Percentiles rank a stretch among this genome's conserved stretches.
Evolutionary conservation across 805 yeast genomes (phyloP).

Genomic region (Ogataea henricii): DNA sequence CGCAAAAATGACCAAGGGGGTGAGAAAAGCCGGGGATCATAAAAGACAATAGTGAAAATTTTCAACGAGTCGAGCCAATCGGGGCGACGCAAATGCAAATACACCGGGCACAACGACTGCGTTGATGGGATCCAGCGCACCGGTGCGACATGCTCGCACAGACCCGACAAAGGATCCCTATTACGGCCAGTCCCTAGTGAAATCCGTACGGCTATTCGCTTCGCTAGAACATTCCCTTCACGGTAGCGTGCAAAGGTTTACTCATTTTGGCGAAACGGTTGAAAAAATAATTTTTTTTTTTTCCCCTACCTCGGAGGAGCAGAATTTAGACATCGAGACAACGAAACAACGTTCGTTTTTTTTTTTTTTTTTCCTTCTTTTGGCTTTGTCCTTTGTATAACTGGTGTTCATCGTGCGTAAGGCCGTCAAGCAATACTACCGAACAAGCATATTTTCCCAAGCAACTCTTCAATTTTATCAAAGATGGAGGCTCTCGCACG

Average conservation of each 20-base stretch:
- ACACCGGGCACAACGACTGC: too few species aligned
- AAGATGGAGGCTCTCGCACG: conserved; percentile 78
- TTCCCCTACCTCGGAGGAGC: not conserved
- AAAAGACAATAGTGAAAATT: not conserved
- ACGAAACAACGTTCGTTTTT: not conserved
- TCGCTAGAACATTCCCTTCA: not conserved
- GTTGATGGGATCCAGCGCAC: too few species aligned
- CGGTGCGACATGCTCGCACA: too few species aligned
- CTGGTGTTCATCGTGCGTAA: not conserved
- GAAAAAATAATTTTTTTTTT: conserved; percentile 2
- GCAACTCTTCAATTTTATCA: not conserved
- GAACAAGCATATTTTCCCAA: not conserved
- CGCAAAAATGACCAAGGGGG: not conserved
- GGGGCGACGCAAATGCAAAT: not conserved
- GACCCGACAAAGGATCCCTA: too few species aligned
- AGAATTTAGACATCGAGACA: not conserved
- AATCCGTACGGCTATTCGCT: too few species aligned
- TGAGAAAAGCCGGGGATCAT: too few species aligned
- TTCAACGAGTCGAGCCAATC: not conserved
- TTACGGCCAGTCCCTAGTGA: too few species aligned
- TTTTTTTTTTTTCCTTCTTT: too few species aligned
- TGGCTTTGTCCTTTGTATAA: not conserved
- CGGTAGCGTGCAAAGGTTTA: not conserved
- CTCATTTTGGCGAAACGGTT: not conserved
- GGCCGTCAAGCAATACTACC: not conserved